phyloP scores from a whole-genome alignment of 2,329 filamentous ascomycete species.

The Aaosphaeria pasadenensis region DNA sequence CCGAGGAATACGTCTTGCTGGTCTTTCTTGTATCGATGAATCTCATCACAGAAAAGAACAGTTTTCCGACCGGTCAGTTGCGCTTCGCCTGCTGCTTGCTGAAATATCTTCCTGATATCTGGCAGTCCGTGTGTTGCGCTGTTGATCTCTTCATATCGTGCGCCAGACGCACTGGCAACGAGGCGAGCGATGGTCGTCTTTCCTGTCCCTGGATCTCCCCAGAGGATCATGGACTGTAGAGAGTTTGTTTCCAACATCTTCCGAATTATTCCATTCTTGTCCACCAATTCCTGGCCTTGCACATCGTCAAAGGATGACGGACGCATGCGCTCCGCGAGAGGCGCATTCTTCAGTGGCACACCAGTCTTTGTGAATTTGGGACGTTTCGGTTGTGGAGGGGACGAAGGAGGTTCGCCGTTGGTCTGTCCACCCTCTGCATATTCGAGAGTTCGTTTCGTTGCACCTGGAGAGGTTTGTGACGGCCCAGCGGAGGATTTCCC shows the following conservation, averaged over 20 bases:
- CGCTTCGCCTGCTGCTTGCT: slow-evolving; percentile 77
- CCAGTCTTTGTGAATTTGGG: slow-evolving; percentile 50
- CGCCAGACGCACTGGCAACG: slow-evolving; percentile 77
- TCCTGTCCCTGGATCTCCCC: slow-evolving; percentile 77
- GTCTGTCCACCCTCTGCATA: slow-evolving; percentile 6
- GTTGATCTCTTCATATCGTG: slow-evolving; percentile 93
- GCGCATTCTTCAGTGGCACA: slow-evolving; percentile 67
- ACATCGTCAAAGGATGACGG: slow-evolving; percentile 81
- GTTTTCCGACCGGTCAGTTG: slow-evolving; percentile 82
- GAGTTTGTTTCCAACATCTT: slow-evolving; percentile 81
- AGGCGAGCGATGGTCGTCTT: slow-evolving; percentile 92
- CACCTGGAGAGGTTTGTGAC: slow-evolving; percentile 9
- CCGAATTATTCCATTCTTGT: slow-evolving; percentile 76
- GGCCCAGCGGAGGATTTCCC: neutral
- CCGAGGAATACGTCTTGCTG: slow-evolving; percentile 95
- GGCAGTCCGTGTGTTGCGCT: slow-evolving; percentile 83
- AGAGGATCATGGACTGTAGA: slow-evolving; percentile 93
- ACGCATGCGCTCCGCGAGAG: slow-evolving; percentile 91
- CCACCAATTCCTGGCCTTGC: slow-evolving; percentile 88
- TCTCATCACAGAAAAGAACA: slow-evolving; percentile 97
- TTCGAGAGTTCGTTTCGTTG: slow-evolving; percentile 23
- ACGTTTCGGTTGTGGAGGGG: slow-evolving; percentile 50
- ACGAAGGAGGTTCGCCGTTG: slow-evolving; percentile 19
- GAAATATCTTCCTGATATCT: slow-evolving; percentile 90
- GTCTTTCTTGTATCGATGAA: slow-evolving; percentile 84